Conservation (phyloP, 768 basidiomycete genomes). For the Pulveroboletus ravenelii region DNA sequence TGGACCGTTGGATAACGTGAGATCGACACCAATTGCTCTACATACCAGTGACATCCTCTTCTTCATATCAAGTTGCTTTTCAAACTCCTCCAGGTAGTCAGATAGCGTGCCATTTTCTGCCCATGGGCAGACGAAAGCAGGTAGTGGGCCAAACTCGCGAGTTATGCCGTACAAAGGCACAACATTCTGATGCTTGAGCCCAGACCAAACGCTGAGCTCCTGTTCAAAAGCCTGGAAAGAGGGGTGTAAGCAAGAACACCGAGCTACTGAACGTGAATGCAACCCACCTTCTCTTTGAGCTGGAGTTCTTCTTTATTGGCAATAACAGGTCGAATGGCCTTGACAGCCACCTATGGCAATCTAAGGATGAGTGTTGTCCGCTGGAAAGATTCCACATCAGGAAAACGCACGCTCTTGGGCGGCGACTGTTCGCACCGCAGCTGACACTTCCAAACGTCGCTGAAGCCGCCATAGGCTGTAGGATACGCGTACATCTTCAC, state of each 20-base stretch:
- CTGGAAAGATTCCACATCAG: neutral
- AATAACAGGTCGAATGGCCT: slow-evolving; percentile 15
- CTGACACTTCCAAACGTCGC: slow-evolving; percentile 27
- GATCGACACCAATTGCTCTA: neutral
- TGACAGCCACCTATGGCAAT: slow-evolving; percentile 24
- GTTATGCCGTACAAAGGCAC: slow-evolving; percentile 28
- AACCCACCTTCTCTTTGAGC: slow-evolving; percentile 16
- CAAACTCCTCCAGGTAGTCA: slow-evolving; percentile 24
- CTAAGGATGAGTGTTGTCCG: neutral
- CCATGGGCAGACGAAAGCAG: slow-evolving; percentile 34
- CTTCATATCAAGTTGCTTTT: slow-evolving; percentile 5
- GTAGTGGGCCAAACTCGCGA: slow-evolving; percentile 23
- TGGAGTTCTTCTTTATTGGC: neutral
- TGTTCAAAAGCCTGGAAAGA: slow-evolving; percentile 20
- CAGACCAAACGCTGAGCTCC: slow-evolving; percentile 30
- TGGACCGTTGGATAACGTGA: neutral
- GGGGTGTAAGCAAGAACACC: slow-evolving; percentile 3
- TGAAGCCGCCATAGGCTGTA: slow-evolving; percentile 27
- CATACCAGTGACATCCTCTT: slow-evolving; percentile 19
- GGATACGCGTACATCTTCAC: slow-evolving; percentile 17
- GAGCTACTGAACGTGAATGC: neutral
- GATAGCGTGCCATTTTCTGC: slow-evolving; percentile 29
- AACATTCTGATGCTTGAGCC: slow-evolving; percentile 28
- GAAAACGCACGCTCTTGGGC: slow-evolving; percentile 10
- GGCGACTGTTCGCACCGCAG: neutral